These are phyloP conservation scores for Leishmania gerbilli DNA, from an alignment of 208 protist species.

Conservation along the genomic window DNA sequence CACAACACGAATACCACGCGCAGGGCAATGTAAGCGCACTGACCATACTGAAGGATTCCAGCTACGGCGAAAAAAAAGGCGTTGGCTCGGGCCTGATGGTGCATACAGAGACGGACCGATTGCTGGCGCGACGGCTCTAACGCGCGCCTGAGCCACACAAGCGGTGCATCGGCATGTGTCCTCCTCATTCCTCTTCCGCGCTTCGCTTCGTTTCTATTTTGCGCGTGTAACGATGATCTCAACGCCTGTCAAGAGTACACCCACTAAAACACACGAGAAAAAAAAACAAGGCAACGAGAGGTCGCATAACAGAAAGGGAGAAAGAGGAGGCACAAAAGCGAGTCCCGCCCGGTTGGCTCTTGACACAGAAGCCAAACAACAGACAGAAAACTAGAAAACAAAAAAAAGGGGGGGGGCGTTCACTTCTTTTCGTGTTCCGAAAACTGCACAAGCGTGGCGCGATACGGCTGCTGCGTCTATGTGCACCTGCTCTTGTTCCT, in stretches of 20 bases:
- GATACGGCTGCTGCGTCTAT: not conserved
- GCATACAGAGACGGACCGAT: not conserved
- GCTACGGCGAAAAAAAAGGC: not conserved
- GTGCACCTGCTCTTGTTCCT: not conserved
- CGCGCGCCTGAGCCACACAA: not conserved
- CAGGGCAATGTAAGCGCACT: not conserved
- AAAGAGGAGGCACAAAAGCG: not conserved
- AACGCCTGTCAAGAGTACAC: no score
- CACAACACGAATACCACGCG: not conserved
- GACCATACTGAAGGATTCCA: not conserved
- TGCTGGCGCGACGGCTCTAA: not conserved
- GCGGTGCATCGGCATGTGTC: not conserved
- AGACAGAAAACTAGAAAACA: not conserved
- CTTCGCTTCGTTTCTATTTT: not conserved
- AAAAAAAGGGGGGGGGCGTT: not conserved
- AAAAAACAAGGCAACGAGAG: not conserved
- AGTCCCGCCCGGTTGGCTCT: not conserved
- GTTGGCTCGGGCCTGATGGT: not conserved
- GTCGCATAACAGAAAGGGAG: not conserved
- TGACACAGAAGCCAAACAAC: not conserved
- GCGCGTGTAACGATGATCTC: not conserved
- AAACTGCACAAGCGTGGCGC: not conserved
- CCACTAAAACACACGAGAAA: not conserved
- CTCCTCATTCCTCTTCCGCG: not conserved
- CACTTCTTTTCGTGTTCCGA: not conserved